A percentile compares a stretch with the other conserved stretches of the same genome.
Evolutionary conservation across 176 grass and related monocot species (phyloP).

Genomic region (Triticum turgidum): DNA sequence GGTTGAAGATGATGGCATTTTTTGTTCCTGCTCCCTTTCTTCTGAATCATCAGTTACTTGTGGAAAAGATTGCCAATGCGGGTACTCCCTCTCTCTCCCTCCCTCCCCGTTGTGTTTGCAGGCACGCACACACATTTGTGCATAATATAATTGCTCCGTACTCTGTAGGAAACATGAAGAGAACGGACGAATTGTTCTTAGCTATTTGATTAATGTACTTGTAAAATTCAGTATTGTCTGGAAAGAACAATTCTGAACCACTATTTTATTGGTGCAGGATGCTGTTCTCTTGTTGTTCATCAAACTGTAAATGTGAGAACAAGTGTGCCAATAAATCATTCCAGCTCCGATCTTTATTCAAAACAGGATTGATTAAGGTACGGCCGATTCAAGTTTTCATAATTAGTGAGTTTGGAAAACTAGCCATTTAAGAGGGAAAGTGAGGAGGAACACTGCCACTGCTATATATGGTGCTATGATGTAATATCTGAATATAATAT

Average conservation of each 20-base stretch:
- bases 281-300: constrained; percentile 92
- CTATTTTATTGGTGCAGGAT: constrained; percentile 68
- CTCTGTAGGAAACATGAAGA: not conserved
- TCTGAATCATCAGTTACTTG: constrained; percentile 52
- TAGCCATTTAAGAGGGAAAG: not conserved
- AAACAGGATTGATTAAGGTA: constrained; percentile 84
- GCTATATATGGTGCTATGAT: not conserved
- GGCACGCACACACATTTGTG: not conserved
- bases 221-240: not conserved
- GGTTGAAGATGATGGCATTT: constrained; percentile 91
- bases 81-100: constrained; percentile 41
- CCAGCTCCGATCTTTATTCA: constrained; percentile 73
- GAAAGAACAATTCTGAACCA: constrained; percentile 53
- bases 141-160: not conserved
- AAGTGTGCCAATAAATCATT: constrained; percentile 86
- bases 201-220: constrained; percentile 22
- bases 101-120: not conserved
- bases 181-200: constrained; percentile 2
- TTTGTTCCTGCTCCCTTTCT: constrained; percentile 66
- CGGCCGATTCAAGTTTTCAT: not conserved
- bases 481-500: not conserved
- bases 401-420: constrained; percentile 8
- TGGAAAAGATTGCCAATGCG: constrained; percentile 84
- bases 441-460: not conserved
- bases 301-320: constrained; percentile 70